Evolutionary conservation across 1,139 yeast species (phyloP).

Genomic region (Yamadazyma spencermartinsiae): DNA sequence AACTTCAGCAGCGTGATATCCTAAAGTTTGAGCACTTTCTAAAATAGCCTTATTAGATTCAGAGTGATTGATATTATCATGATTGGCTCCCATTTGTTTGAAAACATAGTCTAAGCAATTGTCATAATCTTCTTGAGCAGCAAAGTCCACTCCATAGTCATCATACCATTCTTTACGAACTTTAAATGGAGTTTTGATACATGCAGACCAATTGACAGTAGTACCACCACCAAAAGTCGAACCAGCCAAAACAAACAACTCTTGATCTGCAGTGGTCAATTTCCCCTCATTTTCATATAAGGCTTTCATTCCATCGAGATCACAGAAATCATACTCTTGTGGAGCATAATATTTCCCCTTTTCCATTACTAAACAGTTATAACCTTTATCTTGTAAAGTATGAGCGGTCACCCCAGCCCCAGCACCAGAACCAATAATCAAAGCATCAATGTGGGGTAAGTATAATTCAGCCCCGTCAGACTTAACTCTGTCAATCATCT

Average conservation of each 20-base stretch:
- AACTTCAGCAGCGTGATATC: constrained; percentile 41
- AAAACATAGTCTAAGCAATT: constrained; percentile 50
- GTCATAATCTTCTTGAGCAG: constrained; percentile 45
- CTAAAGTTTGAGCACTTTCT: constrained; percentile 50
- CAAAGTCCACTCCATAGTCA: constrained; percentile 50
- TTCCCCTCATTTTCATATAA: constrained; percentile 47
- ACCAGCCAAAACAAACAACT: constrained; percentile 49
- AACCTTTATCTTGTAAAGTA: constrained; percentile 47
- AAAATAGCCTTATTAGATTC: constrained; percentile 46
- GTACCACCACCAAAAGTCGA: constrained; percentile 63
- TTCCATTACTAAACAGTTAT: constrained; percentile 49
- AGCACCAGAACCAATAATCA: constrained; percentile 58
- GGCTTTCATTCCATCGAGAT: constrained; percentile 34
- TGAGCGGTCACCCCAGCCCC: constrained; percentile 62
- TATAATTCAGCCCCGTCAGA: constrained; percentile 32
- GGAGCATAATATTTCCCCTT: constrained; percentile 50
- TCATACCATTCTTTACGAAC: constrained; percentile 59
- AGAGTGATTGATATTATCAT: constrained; percentile 46
- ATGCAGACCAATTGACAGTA: constrained; percentile 65
- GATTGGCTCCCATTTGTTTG: constrained; percentile 52
- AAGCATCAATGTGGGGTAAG: constrained; percentile 42
- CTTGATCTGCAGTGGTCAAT: constrained; percentile 34
- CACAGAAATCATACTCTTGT: constrained; percentile 39
- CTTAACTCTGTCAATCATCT: constrained; percentile 34
- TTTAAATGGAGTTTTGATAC: constrained; percentile 52